Evolutionary conservation across 2,329 filamentous ascomycete species (phyloP), one percentile per base, ranked within the genome.

Genomic region (Aphanocladium album): DNA sequence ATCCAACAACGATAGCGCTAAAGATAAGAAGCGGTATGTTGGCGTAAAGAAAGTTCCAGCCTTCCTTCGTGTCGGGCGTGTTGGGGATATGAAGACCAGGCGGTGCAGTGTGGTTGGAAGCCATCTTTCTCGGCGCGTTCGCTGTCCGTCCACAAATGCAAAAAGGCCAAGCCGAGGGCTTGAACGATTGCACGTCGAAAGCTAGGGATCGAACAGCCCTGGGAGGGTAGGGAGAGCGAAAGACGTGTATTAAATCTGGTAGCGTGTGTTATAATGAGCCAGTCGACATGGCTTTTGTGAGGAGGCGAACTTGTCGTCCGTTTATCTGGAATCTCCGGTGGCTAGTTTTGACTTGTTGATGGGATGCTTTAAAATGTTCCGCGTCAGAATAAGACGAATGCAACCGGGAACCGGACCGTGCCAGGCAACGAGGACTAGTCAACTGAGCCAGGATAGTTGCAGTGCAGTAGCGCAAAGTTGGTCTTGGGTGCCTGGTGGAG

Each of bases 61-160:
- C 57, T 30, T 60, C 39, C n/a, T 53, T 60, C 1, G 57, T 60
- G 30, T 60, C 57, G 9, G 57, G 41, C 17, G 49, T 54, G 46
- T 60, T 45, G 9, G 57, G 57, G 12, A 60, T 54, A 19, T 50
- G 33, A 16, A 58, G 30, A 17, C 14, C 39, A 16, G 21, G 16
- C 25, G 39, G 4, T 12, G 9, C 11, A 14, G 54, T 57, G 16
- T 30, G 19, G 19, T 46, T 47, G 23, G 41, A 37, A 2, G 45
- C 46, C 55, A 58, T 58, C 25, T 37, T 37, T 37, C 27, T 52
- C 2, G 9, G 23, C 30, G 6, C n/a, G 19, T 33, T 37, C n/a
- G 1, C 23, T 35, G 35, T 43, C 51, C 27, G 6, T 23, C n/a
- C 17, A 53, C 33, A n/a, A 30, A 5, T 3, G 49, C 11, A 9